Conservation (phyloP, 2,329 filamentous ascomycete species). For the Trichocomaceae sp. region DNA sequence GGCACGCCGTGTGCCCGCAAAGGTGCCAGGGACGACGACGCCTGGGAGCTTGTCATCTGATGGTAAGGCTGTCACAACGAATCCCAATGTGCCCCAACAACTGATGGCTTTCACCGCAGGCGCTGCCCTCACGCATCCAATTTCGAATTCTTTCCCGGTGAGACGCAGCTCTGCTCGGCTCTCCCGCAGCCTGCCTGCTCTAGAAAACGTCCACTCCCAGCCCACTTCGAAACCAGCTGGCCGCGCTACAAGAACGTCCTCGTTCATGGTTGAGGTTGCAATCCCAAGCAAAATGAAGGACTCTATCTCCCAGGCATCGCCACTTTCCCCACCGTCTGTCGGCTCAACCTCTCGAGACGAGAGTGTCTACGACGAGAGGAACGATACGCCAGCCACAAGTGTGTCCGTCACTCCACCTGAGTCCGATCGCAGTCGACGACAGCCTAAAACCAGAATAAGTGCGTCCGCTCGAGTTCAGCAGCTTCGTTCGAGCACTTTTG, state of each 20-base stretch:
- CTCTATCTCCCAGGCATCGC: slow-evolving; percentile 21
- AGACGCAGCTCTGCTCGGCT: slow-evolving; percentile 23
- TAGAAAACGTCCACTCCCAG: slow-evolving; percentile 11
- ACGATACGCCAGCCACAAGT: slow-evolving; percentile 59
- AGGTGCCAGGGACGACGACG: slow-evolving; percentile 1
- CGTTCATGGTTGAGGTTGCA: slow-evolving; percentile 23
- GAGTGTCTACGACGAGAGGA: slow-evolving; percentile 30
- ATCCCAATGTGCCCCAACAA: not conserved
- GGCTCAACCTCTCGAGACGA: slow-evolving; percentile 37
- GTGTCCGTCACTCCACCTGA: slow-evolving; percentile 49
- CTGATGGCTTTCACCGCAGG: not conserved
- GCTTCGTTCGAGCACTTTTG: slow-evolving; percentile 46
- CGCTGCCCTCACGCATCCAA: not conserved
- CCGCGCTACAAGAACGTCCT: slow-evolving; percentile 5
- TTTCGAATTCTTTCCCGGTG: slow-evolving; percentile 1
- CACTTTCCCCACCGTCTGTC: slow-evolving; percentile 37
- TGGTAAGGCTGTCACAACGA: not conserved
- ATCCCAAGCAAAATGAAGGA: slow-evolving; percentile 24
- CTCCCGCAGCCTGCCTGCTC: slow-evolving; percentile 16
- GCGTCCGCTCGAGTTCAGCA: slow-evolving; percentile 42
- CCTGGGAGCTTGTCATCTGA: not conserved
- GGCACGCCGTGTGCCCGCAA: slow-evolving; percentile 12
- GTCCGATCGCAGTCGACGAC: slow-evolving; percentile 25
- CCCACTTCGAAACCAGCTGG: not conserved
- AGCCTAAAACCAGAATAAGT: slow-evolving; percentile 29